Conservation (phyloP, 2,329 filamentous ascomycete genomes). For the Cladorrhinum sp. region DNA sequence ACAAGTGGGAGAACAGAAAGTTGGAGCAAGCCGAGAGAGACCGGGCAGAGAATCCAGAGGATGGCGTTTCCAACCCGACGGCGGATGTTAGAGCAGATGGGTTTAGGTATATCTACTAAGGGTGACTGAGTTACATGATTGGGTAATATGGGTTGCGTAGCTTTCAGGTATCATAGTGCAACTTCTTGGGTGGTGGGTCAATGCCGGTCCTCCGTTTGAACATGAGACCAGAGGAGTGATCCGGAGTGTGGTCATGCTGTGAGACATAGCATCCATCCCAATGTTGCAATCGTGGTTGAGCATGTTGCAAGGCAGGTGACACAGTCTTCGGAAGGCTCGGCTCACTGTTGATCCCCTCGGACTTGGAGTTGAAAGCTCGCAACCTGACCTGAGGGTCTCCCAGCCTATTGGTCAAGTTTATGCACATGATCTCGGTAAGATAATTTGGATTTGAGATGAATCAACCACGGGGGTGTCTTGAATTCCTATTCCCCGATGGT, state of each 20-base stretch:
- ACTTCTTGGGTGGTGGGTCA: no score
- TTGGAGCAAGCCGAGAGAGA: conserved; percentile 46
- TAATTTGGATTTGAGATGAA: no score
- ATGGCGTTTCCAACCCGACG: conserved; percentile 7
- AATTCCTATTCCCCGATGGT: no score
- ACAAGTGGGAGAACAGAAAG: conserved; percentile 59
- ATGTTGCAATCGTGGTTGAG: not conserved
- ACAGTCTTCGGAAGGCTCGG: not conserved
- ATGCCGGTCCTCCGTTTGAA: no score
- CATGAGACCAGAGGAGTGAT: no score
- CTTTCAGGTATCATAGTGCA: not conserved
- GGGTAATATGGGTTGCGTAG: not conserved
- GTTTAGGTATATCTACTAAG: conserved; percentile 33
- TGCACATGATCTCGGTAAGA: not conserved
- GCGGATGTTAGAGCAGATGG: conserved; percentile 27
- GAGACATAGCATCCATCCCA: not conserved
- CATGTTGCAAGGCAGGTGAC: not conserved
- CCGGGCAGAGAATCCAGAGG: conserved; percentile 33
- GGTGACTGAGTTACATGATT: not conserved
- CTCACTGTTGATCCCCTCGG: not conserved
- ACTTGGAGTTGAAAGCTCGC: not conserved
- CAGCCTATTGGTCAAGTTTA: not conserved
- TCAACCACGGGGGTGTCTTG: no score
- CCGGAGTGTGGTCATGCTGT: not conserved
- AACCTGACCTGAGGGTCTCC: not conserved